A percentile compares a stretch with the other conserved stretches of the same genome.
These are phyloP conservation scores for Colletotrichum shisoi DNA, from an alignment of 2,329 filamentous ascomycete genomes.

Conservation along the genomic window DNA sequence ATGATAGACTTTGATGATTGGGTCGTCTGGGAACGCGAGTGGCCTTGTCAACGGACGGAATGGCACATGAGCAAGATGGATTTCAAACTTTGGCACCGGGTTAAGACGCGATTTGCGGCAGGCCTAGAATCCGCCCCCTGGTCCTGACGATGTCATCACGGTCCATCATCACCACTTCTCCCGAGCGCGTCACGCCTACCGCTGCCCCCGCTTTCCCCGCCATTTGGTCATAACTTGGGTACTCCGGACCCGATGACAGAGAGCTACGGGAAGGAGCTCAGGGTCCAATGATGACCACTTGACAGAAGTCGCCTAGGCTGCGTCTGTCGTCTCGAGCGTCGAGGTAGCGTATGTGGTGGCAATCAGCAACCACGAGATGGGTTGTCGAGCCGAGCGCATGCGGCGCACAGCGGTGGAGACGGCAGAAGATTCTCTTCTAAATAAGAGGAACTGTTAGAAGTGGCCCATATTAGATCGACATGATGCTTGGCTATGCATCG, in stretches of 20 bases:
- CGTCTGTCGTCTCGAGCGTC: not conserved
- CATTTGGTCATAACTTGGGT: slow-evolving; percentile 47
- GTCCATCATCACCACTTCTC: slow-evolving; percentile 25
- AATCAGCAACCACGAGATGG: too few relatives aligned
- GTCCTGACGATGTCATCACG: slow-evolving; percentile 30
- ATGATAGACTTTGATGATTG: slow-evolving; percentile 7
- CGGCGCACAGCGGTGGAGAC: slow-evolving; percentile 15
- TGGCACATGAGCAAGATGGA: slow-evolving; percentile 3
- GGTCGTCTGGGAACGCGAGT: not conserved
- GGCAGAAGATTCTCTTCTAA: not conserved
- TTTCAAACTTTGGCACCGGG: not conserved
- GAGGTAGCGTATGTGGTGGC: not conserved
- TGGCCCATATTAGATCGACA: not conserved
- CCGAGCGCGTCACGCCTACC: slow-evolving; percentile 12
- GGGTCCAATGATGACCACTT: slow-evolving; percentile 3
- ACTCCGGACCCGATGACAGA: not conserved
- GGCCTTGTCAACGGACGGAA: slow-evolving; percentile 11
- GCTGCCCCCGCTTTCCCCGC: slow-evolving; percentile 44
- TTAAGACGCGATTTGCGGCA: not conserved
- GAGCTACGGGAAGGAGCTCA: not conserved
- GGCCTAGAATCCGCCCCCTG: not conserved
- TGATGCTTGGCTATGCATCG: not conserved
- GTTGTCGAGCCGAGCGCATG: not conserved
- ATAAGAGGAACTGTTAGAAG: slow-evolving; percentile 4
- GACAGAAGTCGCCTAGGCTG: not conserved